phyloP scores from a whole-genome alignment of 2,329 filamentous ascomycete species.

The Neonectria punicea region DNA sequence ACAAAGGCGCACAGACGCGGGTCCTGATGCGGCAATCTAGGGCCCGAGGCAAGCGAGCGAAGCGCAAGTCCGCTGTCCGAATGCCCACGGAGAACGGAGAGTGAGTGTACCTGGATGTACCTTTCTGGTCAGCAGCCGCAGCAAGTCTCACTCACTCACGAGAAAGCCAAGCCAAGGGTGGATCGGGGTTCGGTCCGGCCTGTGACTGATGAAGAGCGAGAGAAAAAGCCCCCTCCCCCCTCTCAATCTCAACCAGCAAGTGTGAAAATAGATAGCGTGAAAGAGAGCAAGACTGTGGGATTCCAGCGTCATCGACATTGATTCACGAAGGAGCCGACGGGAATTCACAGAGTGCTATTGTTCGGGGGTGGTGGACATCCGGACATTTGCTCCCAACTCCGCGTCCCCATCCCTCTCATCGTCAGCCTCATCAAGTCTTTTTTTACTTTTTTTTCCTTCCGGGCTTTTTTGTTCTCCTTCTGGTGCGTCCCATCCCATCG shows the following conservation, averaged over 20 bases:
- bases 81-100: background rate
- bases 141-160: too few species aligned
- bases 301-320: background rate
- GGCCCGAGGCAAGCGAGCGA: background rate
- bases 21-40: background rate
- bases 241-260: background rate
- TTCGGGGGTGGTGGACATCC: background rate
- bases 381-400: background rate
- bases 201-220: background rate
- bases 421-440: background rate
- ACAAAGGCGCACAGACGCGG: background rate
- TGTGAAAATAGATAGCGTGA: background rate
- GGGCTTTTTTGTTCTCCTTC: background rate
- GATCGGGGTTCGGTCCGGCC: background rate
- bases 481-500: background rate
- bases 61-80: background rate
- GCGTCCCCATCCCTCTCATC: background rate
- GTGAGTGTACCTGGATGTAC: constrained; percentile 17
- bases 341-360: background rate
- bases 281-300: background rate
- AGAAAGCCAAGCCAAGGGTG: background rate
- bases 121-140: background rate
- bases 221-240: background rate
- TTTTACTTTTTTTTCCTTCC: background rate
- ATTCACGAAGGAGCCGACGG: background rate